phyloP scores from a whole-genome alignment of 805 yeast species.

The Starmerella apicola region DNA sequence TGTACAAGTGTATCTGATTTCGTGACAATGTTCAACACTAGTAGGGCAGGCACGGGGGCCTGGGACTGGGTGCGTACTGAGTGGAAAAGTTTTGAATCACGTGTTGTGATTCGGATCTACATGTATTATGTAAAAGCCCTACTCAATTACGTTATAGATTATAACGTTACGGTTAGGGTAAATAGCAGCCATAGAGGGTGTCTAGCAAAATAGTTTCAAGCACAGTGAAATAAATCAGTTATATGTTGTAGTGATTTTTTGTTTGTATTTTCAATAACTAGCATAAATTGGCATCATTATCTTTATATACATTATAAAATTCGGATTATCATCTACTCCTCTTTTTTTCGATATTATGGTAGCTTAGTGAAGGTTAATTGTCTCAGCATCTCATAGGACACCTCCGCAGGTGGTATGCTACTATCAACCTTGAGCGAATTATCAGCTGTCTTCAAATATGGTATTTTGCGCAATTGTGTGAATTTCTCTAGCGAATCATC shows the following conservation, averaged over 20 bases:
- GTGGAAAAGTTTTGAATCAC: slow-evolving; percentile 7
- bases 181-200: too few species aligned
- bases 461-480: neutral
- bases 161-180: too few species aligned
- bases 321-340: too few species aligned
- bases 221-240: too few species aligned
- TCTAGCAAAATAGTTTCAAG: too few species aligned
- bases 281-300: too few species aligned
- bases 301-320: too few species aligned
- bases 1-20: slow-evolving; percentile 2
- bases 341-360: too few species aligned
- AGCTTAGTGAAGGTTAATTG: neutral
- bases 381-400: neutral
- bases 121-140: neutral
- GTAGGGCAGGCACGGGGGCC: slow-evolving; percentile 2
- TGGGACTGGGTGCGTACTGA: slow-evolving; percentile 2
- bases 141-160: too few species aligned
- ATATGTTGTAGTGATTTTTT: too few species aligned
- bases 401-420: neutral
- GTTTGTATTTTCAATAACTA: too few species aligned
- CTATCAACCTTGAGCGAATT: too few species aligned
- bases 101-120: slow-evolving; percentile 3
- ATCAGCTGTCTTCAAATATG: neutral
- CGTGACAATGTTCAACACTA: neutral
- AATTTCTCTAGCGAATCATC: neutral